phyloP scores from a whole-genome alignment of 306 rosid species.

The Rubus idaeus region DNA sequence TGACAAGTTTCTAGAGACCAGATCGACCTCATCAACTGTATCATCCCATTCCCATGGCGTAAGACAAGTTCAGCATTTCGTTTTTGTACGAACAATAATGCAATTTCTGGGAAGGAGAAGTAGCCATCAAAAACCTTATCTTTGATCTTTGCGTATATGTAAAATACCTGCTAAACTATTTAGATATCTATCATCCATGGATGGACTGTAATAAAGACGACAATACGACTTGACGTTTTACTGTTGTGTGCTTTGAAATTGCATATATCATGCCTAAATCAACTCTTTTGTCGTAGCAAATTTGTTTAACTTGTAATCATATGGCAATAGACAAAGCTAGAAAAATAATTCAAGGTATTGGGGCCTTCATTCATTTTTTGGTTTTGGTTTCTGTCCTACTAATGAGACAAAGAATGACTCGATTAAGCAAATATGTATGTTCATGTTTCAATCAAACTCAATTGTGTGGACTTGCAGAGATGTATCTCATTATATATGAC shows the following conservation, averaged over 20 bases:
- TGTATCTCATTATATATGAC: neutral
- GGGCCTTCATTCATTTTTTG: neutral
- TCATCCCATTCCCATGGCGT: neutral
- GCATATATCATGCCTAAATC: conserved; percentile 6
- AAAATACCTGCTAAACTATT: neutral
- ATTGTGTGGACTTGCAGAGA: neutral
- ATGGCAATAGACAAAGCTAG: no score
- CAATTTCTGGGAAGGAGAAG: neutral
- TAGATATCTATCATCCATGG: neutral
- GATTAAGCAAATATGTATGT: neutral
- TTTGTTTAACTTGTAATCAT: neutral
- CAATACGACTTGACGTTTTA: neutral
- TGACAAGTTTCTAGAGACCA: conserved; percentile 1
- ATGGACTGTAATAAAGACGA: neutral
- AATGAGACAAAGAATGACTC: neutral
- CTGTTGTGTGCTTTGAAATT: neutral
- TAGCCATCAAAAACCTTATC: conserved; percentile 6
- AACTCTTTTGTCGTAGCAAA: neutral
- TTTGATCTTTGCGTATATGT: neutral
- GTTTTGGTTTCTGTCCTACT: neutral
- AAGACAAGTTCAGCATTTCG: conserved; percentile 24
- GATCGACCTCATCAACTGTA: neutral
- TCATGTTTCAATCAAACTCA: neutral
- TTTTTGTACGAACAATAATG: conserved; percentile 19
- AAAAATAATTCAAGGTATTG: no score